Base-by-base conservation (phyloP, 2,329 filamentous ascomycete genomes). In the Aspergillus viridinutans region DNA sequence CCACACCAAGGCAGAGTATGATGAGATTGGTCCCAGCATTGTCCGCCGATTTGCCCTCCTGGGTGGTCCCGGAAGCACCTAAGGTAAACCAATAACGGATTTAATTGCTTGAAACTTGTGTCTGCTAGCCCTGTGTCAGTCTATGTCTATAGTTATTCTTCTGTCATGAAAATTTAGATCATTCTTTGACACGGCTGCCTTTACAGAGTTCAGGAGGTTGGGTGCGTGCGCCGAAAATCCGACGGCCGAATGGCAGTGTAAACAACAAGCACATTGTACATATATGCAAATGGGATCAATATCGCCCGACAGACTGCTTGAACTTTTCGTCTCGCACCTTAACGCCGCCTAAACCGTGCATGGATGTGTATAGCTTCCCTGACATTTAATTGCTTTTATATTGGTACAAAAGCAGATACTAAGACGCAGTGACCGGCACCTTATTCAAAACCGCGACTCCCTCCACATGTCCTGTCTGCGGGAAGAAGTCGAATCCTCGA, bases 401-500 rank as follows among this genome's bases (percentile, higher is more conserved):
- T 14, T n/a, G 23, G 23, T 26, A 47, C 43, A 43, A 14, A 14
- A 52, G 35, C 29, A 20, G 42, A 45, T 28, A 52, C 47, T 38
- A 56, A 32, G 50, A 56, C 40, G 53, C 50, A 49, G 64, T 61
- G 50, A 63, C 64, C 25, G 61, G 56, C 49, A 70, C 70, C 45
- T 72, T 72, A 63, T 77, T 81, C 71, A 87, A 69, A 52, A 87
- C 80, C 50, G 84, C 85, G 54, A 87, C 82, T 14, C 84, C 83
- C 69, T 88, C 85, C 1, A 88, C 85, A 79, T 88, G 85, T 7
- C 84, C 82, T 29, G 85, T 88, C 74, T 97, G 93, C 12, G 94
- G 94, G 76, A 99, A 99, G 75, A 99, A 97, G 72, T 99, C 94
- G 69, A 97, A 97, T 0, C 93, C 94, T 50, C 89, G 82, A 49